Evolutionary conservation across 805 yeast genomes (phyloP), one percentile per base, ranked within the genome.

Genomic region (Wickerhamomyces kurtzmanii): DNA sequence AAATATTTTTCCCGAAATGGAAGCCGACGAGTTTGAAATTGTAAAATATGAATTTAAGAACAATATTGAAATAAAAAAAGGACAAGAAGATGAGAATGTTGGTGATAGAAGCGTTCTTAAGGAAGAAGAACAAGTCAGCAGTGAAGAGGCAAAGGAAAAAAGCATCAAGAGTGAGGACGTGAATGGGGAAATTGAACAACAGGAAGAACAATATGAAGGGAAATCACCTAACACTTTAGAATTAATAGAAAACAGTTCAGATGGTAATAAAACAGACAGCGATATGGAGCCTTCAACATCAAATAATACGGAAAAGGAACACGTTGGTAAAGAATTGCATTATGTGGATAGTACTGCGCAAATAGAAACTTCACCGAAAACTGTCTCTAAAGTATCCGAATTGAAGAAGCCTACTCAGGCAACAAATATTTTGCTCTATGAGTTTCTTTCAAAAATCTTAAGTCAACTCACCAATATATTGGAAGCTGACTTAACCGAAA

Each of bases 1-100:
- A 33, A 70, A 83, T 5, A 68, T 81, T 1, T 81, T 84, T 45
- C 64, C 68, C 5, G 55, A 47, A 22, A 53, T 49, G 8, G 42
- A 45, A n/a, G 49, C 37, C 8, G 26, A 26, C 7, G 45, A 41
- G 18, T n/a, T 45, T 11, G 42, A 40, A 17, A n/a, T n/a, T n/a
- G n/a, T n/a, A n/a, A n/a, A n/a, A n/a, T n/a, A n/a, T n/a, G n/a
- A n/a, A n/a, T n/a, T 17, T n/a, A n/a, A n/a, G n/a, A n/a, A n/a
- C n/a, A 26, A 30, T 4, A 44, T 45, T 20, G 29, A 26, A 4
- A 34, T 43, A 15, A 32, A 26, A 12, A 12, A 35, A 5, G 37
- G 31, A 26, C 23, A 22, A 15, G 11, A 12, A 12, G 25, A 8
- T 10, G 21, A 23, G 18, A 26, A 19, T 6, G 17, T 20, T 5